Percentiles rank a stretch among this genome's conserved stretches.
Evolutionary conservation across 2,329 filamentous ascomycete species (phyloP).

Genomic region (Microsporum audouinii): DNA sequence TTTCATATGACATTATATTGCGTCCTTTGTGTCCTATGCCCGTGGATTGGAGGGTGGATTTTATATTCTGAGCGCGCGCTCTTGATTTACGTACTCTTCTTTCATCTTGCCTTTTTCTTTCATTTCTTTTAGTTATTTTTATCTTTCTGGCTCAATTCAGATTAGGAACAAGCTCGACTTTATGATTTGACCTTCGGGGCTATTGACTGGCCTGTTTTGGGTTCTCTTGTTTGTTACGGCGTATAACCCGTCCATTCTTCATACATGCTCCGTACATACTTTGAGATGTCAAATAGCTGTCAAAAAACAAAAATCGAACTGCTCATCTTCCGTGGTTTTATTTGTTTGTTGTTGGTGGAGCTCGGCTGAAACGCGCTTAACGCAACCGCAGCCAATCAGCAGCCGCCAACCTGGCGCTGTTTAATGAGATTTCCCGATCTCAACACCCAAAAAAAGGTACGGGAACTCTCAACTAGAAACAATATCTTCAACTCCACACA

Average conservation of each 20-base stretch:
- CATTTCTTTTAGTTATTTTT: background rate
- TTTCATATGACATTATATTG: background rate
- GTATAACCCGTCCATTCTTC: background rate
- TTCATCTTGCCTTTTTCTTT: background rate
- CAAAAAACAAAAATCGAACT: background rate
- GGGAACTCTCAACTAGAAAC: background rate
- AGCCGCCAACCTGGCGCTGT: background rate
- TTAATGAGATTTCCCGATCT: background rate
- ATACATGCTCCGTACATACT: background rate
- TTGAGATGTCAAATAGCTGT: background rate
- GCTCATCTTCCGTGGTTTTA: background rate
- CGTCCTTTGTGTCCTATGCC: too few species aligned
- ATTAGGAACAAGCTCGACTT: background rate
- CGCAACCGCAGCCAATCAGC: constrained; percentile 2
- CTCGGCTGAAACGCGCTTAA: constrained; percentile 2
- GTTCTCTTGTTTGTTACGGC: background rate
- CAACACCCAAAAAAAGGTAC: background rate
- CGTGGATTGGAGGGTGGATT: background rate
- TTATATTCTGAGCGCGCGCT: background rate
- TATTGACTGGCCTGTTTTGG: background rate
- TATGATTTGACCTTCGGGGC: background rate
- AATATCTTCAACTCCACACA: background rate
- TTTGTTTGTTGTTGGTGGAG: background rate
- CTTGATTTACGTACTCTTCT: background rate
- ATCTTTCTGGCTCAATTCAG: background rate